A percentile compares a stretch with the other conserved stretches of the same genome.
These are phyloP conservation scores for Cutaneotrichosporon mucoides DNA, from an alignment of 1,284 basidiomycete species.

Conservation along the genomic window DNA sequence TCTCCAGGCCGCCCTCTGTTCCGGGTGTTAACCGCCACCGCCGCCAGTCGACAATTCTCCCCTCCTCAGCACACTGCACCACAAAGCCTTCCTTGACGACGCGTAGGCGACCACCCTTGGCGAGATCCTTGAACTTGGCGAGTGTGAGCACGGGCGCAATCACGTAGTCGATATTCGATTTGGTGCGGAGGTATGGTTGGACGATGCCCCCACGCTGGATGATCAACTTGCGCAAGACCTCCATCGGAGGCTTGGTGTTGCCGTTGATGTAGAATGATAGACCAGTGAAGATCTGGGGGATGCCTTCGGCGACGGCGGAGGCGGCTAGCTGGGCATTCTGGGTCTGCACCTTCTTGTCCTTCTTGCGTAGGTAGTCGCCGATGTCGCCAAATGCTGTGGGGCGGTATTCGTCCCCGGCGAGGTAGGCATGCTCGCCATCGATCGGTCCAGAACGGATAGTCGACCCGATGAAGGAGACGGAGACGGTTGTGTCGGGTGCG, in stretches of 20 bases:
- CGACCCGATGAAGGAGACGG: slow-evolving; percentile 1
- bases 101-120: slow-evolving; percentile 61
- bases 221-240: slow-evolving; percentile 75
- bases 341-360: slow-evolving; percentile 82
- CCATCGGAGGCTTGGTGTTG: slow-evolving; percentile 79
- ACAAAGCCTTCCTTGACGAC: slow-evolving; percentile 86
- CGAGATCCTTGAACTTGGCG: slow-evolving; percentile 81
- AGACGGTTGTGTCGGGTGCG: neutral
- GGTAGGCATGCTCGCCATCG: slow-evolving; percentile 29
- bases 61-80: slow-evolving; percentile 64
- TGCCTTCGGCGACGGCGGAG: slow-evolving; percentile 22
- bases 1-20: slow-evolving; percentile 23
- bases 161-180: slow-evolving; percentile 56
- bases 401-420: slow-evolving; percentile 59
- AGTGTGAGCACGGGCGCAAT: slow-evolving; percentile 86
- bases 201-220: slow-evolving; percentile 77
- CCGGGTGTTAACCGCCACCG: slow-evolving; percentile 33
- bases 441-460: neutral
- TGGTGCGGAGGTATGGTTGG: slow-evolving; percentile 55
- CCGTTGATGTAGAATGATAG: slow-evolving; percentile 87
- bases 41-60: slow-evolving; percentile 54
- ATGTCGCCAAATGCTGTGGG: slow-evolving; percentile 75
- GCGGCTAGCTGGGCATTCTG: slow-evolving; percentile 65
- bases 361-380: slow-evolving; percentile 81
- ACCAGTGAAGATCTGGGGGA: slow-evolving; percentile 63